phyloP scores from a whole-genome alignment of 495 filamentous ascomycete species.

The Entonaema liquescens region DNA sequence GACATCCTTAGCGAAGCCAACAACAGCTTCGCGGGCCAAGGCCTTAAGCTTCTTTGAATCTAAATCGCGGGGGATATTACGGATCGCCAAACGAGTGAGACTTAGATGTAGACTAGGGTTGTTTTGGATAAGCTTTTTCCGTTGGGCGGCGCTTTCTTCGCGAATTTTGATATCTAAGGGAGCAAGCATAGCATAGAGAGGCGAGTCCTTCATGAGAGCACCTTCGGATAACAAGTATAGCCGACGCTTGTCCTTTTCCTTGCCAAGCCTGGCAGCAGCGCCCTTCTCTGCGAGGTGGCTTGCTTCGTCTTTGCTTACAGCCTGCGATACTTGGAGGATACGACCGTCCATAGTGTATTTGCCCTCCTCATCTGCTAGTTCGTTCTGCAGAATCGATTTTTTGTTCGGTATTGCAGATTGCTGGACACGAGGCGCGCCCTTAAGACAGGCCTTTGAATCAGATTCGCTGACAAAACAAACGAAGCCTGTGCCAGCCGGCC shows the following conservation, averaged over 20 bases:
- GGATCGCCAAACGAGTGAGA: conserved; percentile 90
- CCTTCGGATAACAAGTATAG: conserved; percentile 91
- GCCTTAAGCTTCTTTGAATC: conserved; percentile 90
- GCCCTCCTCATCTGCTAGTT: conserved; percentile 76
- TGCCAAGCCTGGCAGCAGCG: conserved; percentile 67
- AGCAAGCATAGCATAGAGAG: conserved; percentile 77
- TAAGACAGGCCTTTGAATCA: conserved; percentile 76
- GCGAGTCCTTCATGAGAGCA: conserved; percentile 73
- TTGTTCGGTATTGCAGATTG: conserved; percentile 60
- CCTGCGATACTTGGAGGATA: conserved; percentile 81
- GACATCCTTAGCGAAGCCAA: conserved; percentile 92
- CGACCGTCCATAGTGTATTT: conserved; percentile 90
- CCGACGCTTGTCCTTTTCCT: conserved; percentile 88
- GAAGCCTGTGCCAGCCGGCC: conserved; percentile 91
- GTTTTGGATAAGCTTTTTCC: conserved; percentile 85
- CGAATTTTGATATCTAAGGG: conserved; percentile 86
- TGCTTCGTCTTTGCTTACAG: conserved; percentile 83
- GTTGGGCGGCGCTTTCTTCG: conserved; percentile 86
- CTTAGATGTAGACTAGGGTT: conserved; percentile 91
- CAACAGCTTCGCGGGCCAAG: conserved; percentile 86
- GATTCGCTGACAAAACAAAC: conserved; percentile 86
- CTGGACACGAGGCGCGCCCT: conserved; percentile 69
- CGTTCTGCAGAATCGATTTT: conserved; percentile 85
- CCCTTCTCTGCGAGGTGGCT: conserved; percentile 75
- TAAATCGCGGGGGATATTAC: conserved; percentile 87